A percentile compares a stretch with the other conserved stretches of the same genome.
phyloP scores from a whole-genome alignment of 495 filamentous ascomycete species.

The Lasiosphaeriaceae sp. region DNA sequence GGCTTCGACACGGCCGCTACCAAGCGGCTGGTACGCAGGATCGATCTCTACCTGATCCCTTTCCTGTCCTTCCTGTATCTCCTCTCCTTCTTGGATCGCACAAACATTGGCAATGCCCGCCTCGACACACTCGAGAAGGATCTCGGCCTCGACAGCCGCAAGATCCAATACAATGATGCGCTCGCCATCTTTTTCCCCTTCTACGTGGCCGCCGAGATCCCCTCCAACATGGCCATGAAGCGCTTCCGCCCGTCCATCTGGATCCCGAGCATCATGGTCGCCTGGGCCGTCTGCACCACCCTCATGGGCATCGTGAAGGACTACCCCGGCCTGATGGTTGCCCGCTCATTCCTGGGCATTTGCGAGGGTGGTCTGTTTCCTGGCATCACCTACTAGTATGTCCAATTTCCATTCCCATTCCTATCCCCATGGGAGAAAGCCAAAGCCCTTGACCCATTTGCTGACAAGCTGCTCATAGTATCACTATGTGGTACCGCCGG shows the following conservation, averaged over 20 bases:
- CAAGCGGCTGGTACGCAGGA: conserved; percentile 46
- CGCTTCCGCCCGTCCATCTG: conserved; percentile 59
- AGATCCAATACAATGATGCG: conserved; percentile 64
- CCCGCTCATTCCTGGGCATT: conserved; percentile 69
- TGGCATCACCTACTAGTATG: conserved; percentile 64
- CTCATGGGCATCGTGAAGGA: conserved; percentile 72
- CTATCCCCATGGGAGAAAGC: neutral
- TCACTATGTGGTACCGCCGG: conserved; percentile 67
- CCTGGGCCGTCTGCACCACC: conserved; percentile 53
- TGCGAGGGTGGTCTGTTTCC: conserved; percentile 78
- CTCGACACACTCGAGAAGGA: conserved; percentile 61
- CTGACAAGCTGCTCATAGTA: conserved; percentile 29
- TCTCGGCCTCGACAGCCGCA: conserved; percentile 51
- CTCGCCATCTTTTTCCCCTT: conserved; percentile 82
- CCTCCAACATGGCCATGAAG: conserved; percentile 68
- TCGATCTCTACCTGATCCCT: conserved; percentile 49
- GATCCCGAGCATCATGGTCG: conserved; percentile 56
- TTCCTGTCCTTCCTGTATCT: conserved; percentile 52
- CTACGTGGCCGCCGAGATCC: conserved; percentile 72
- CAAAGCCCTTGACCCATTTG: too few relatives aligned
- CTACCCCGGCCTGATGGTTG: conserved; percentile 67
- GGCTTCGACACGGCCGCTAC: conserved; percentile 25
- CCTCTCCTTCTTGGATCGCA: conserved; percentile 73
- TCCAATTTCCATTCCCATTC: neutral
- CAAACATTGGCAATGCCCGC: conserved; percentile 79